A percentile compares a stretch with the other conserved stretches of the same genome.
Evolutionary conservation across 2,329 filamentous ascomycete genomes (phyloP).

Genomic region (Ceratocystis lukuohia): DNA sequence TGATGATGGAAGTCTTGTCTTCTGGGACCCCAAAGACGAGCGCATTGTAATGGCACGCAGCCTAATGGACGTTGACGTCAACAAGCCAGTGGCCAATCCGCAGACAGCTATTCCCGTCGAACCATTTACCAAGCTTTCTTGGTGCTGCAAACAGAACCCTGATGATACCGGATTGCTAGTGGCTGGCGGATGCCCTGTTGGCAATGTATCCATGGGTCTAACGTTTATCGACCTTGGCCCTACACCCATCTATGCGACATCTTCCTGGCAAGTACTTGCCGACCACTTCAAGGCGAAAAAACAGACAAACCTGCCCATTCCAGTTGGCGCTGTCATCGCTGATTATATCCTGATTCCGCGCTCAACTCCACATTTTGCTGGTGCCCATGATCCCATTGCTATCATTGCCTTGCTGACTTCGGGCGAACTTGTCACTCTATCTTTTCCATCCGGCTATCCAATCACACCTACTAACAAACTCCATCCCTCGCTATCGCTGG

Average conservation of each 20-base stretch:
- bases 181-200: constrained; percentile 61
- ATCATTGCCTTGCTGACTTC: constrained; percentile 67
- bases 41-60: constrained; percentile 73
- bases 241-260: constrained; percentile 83
- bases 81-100: constrained; percentile 45
- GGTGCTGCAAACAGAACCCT: constrained; percentile 89
- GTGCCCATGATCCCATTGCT: constrained; percentile 82
- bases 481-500: constrained; percentile 72
- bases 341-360: constrained; percentile 78
- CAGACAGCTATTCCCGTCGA: constrained; percentile 49
- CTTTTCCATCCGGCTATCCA: constrained; percentile 81
- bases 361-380: constrained; percentile 68
- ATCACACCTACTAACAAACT: constrained; percentile 89
- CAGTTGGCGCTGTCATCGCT: constrained; percentile 60
- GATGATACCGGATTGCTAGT: constrained; percentile 86
- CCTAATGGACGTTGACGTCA: constrained; percentile 57
- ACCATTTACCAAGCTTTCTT: constrained; percentile 65
- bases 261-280: constrained; percentile 70
- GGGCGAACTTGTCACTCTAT: constrained; percentile 78
- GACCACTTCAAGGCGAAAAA: constrained; percentile 69
- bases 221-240: constrained; percentile 81
- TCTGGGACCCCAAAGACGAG: constrained; percentile 89
- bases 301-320: constrained; percentile 58
- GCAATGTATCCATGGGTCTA: constrained; percentile 57
- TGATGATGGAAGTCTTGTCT: constrained; percentile 80